Evolutionary conservation across 2,329 filamentous ascomycete genomes (phyloP), one percentile per base, ranked within the genome.

Genomic region (Microdochium trichocladiopsis): DNA sequence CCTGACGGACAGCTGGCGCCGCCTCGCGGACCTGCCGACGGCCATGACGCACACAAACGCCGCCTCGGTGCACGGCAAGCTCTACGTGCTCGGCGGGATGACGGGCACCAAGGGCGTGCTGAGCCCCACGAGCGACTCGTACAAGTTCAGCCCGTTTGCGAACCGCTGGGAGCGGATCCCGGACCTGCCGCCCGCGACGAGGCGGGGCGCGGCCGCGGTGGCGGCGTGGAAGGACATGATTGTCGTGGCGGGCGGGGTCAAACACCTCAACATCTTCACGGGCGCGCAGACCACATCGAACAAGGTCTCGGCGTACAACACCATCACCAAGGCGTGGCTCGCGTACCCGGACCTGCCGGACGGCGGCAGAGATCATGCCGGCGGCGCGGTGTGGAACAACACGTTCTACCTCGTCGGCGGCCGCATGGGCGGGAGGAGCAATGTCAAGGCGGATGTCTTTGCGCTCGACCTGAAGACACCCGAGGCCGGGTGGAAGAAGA

Each of bases 351-450:
- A 45, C 18, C 21, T 45, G 41, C 41, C 41, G n/a, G 41, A 45
- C 21, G 16, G 14, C 18, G 41, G 41, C 8, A 21, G 52, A 14
- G 52, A 50, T 37, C 48, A 50, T 9, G 51, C 48, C 22, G 51
- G 48, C 16, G 51, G 48, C 14, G 51, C 48, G 9, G 51, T 53
- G n/a, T 41, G 50, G 23, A 49, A 28, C 9, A 41, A 43, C 23
- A 48, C 18, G 24, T 50, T 53, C 21, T 53, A 50, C 41, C 36
- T 50, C 48, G 21, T 52, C 21, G 51, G 51, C 11, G 45, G 51
- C 10, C 10, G 45, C 6, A 18, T 45, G 14, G 18, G 41, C 6
- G 41, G n/a, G 21, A 16, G 41, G 16, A 23, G 18, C 41, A 45
- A 45, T 22, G 41, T 45, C n/a, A 45, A 45, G 41, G 12, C 41